A percentile compares a stretch with the other conserved stretches of the same genome.
These are phyloP conservation scores for Thalassiosira mediterranea DNA, from an alignment of 352 stramenopile species.

Conservation along the genomic window DNA sequence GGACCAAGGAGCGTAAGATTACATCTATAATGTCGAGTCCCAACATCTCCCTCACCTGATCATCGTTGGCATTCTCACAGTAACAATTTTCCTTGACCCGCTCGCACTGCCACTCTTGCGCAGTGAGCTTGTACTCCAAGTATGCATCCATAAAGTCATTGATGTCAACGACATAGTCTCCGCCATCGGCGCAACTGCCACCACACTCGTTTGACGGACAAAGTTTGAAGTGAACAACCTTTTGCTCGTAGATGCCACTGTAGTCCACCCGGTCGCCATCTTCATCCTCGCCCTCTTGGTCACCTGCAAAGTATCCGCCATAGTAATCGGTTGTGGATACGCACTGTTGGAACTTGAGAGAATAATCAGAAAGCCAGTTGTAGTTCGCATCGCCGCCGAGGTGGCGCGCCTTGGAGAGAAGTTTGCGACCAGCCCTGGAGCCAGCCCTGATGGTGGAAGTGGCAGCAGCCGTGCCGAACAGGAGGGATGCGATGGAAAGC, in stretches of 20 bases:
- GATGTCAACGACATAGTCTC: conserved; percentile 71
- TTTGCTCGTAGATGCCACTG: conserved; percentile 53
- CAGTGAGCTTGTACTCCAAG: conserved; percentile 54
- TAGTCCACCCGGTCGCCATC: conserved; percentile 11
- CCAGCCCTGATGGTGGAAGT: not conserved
- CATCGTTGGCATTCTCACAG: conserved; percentile 46
- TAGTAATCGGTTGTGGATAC: not conserved
- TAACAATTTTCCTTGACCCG: conserved; percentile 53
- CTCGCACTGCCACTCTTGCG: conserved; percentile 59
- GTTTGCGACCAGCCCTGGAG: not conserved
- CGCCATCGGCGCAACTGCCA: conserved; percentile 29
- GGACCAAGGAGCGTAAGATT: not conserved
- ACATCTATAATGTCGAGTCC: not conserved
- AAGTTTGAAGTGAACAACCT: conserved; percentile 75
- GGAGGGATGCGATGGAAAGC: too few species aligned
- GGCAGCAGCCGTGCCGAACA: too few species aligned
- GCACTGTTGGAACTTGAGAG: not conserved
- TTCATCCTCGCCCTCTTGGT: not conserved
- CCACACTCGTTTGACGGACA: conserved; percentile 52
- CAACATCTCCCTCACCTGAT: conserved; percentile 5
- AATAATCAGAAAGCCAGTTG: not conserved
- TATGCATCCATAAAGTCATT: conserved; percentile 65
- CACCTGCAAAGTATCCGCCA: not conserved
- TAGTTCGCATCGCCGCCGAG: not conserved
- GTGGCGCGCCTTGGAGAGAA: not conserved